Percentiles rank a stretch among this genome's conserved stretches.
Conservation (phyloP, 441 rosid genomes). For the Bruguiera hainesii region DNA sequence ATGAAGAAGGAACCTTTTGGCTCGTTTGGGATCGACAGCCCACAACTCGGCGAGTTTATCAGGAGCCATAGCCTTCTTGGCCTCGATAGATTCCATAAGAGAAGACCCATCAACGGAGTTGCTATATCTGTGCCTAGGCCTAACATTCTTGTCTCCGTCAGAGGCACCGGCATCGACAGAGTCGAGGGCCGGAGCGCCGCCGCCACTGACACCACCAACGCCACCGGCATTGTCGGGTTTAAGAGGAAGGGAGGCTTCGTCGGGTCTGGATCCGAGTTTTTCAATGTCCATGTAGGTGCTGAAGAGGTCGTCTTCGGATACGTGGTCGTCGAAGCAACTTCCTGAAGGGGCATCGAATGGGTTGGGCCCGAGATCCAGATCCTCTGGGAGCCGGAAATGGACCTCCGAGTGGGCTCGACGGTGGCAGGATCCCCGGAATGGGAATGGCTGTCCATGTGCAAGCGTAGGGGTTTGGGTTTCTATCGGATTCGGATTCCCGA, state of each 20-base stretch:
- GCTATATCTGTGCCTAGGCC: conserved; percentile 69
- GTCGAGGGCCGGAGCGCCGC: background rate
- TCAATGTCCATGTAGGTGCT: conserved; percentile 82
- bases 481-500: conserved; percentile 12
- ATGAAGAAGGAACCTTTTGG: conserved; percentile 60
- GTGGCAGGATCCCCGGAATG: conserved; percentile 49
- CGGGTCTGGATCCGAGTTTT: conserved; percentile 62
- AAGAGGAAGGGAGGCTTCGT: conserved; percentile 34
- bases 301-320: conserved; percentile 86
- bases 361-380: conserved; percentile 68
- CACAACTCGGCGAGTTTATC: conserved; percentile 86
- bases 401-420: conserved; percentile 83
- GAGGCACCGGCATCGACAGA: background rate
- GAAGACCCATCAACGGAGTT: conserved; percentile 78
- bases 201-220: conserved; percentile 27
- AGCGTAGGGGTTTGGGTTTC: conserved; percentile 22
- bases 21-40: conserved; percentile 79
- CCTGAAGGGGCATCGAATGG: conserved; percentile 38
- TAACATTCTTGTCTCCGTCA: conserved; percentile 17
- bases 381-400: conserved; percentile 69
- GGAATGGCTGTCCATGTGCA: background rate
- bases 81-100: conserved; percentile 63
- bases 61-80: conserved; percentile 96
- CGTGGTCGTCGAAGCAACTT: conserved; percentile 50
- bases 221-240: conserved; percentile 39